These are phyloP conservation scores for Ceraceosorus bombacis DNA, from an alignment of 1,284 basidiomycete genomes.

Conservation along the genomic window DNA sequence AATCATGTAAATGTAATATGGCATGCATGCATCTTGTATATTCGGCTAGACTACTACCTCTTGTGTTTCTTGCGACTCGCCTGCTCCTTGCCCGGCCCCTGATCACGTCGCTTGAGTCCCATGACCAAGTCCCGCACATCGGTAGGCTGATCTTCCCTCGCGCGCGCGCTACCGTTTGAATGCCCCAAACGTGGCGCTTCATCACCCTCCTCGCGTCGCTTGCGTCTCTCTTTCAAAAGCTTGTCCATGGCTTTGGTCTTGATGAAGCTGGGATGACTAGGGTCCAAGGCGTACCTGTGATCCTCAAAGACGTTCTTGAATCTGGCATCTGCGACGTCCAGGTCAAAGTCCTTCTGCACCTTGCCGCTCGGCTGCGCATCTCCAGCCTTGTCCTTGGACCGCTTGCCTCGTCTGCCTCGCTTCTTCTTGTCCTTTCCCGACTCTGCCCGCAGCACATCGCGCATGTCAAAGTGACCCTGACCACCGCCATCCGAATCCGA, in stretches of 20 bases:
- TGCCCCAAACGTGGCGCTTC: too few relatives aligned
- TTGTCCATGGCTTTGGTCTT: slow-evolving; percentile 45
- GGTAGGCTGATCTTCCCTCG: too few relatives aligned
- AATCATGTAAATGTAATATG: too few relatives aligned
- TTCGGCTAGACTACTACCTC: too few relatives aligned
- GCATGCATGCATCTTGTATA: too few relatives aligned
- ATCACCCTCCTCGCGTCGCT: slow-evolving; percentile 6
- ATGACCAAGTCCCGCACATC: too few relatives aligned
- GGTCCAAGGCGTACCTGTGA: slow-evolving; percentile 88
- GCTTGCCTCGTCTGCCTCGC: slow-evolving; percentile 28
- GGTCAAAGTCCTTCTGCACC: slow-evolving; percentile 56
- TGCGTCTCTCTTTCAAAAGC: slow-evolving; percentile 34
- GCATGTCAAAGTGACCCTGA: slow-evolving; percentile 75
- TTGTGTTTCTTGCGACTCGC: too few relatives aligned
- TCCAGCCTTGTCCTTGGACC: slow-evolving; percentile 49
- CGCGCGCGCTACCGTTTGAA: too few relatives aligned
- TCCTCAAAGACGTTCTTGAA: slow-evolving; percentile 84
- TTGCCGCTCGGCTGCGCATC: slow-evolving; percentile 50
- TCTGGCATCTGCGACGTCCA: slow-evolving; percentile 79
- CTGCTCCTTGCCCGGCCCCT: too few relatives aligned
- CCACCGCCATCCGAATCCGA: slow-evolving; percentile 28
- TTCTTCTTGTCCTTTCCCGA: slow-evolving; percentile 54
- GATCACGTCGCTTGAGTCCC: too few relatives aligned
- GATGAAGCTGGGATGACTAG: slow-evolving; percentile 65
- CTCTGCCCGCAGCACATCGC: slow-evolving; percentile 78